These are phyloP conservation scores for Aspergillus pseudoviridinutans DNA, from an alignment of 2,329 filamentous ascomycete species.

Conservation along the genomic window DNA sequence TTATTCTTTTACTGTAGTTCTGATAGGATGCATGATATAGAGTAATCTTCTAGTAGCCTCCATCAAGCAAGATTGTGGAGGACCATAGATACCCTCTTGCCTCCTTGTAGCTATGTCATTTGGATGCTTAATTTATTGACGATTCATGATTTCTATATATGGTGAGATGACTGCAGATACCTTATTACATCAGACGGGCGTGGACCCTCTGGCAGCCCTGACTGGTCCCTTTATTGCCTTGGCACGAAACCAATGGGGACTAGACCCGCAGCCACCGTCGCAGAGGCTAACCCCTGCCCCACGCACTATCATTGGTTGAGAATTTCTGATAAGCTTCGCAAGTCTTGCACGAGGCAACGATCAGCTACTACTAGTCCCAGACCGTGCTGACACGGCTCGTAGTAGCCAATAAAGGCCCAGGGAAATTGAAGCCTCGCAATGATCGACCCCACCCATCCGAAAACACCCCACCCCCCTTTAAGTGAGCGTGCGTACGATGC, in stretches of 20 bases:
- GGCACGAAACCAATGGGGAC: constrained; percentile 5
- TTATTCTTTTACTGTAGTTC: neutral
- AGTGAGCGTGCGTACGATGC: neutral
- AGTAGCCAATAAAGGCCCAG: neutral
- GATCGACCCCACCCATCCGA: neutral
- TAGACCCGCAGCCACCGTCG: constrained; percentile 3
- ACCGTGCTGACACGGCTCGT: constrained; percentile 16
- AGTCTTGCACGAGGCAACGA: constrained; percentile 18
- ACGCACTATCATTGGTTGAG: neutral
- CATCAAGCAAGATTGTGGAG: no score
- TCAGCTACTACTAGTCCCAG: constrained; percentile 13
- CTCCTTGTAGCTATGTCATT: neutral
- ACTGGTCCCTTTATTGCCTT: constrained; percentile 1
- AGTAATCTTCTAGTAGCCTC: neutral
- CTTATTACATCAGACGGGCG: constrained; percentile 13
- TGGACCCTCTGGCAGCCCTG: neutral
- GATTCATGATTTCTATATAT: neutral
- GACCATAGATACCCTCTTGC: neutral
- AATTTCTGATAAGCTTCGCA: constrained; percentile 17
- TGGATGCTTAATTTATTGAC: neutral
- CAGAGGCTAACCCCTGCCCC: constrained; percentile 3
- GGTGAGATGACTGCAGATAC: neutral
- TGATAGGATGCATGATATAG: neutral
- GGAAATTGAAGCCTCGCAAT: neutral
- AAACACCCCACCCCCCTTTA: constrained; percentile 3